These are phyloP conservation scores for Ophiognomonia clavigignenti-juglandacearum DNA, from an alignment of 2,329 filamentous ascomycete species.

Conservation along the genomic window DNA sequence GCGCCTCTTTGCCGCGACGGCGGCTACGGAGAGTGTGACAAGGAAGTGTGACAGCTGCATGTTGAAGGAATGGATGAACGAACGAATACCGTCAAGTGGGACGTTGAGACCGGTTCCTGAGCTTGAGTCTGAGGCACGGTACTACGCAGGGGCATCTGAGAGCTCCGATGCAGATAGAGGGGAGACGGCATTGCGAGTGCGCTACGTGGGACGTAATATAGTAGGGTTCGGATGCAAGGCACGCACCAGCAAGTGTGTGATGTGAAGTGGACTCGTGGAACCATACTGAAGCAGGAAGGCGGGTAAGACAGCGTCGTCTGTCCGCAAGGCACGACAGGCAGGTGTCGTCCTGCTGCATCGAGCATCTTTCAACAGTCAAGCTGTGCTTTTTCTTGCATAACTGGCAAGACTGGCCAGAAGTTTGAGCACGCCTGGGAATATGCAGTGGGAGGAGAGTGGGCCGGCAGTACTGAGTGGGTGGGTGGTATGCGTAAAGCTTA, in stretches of 20 bases:
- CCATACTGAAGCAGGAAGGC: conserved; percentile 2
- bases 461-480: no score
- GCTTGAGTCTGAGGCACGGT: neutral
- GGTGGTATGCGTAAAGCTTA: neutral
- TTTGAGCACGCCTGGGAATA: neutral
- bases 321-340: neutral
- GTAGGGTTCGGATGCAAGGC: neutral
- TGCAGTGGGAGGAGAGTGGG: neutral
- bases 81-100: neutral
- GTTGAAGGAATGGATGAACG: neutral
- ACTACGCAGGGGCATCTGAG: neutral
- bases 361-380: no score
- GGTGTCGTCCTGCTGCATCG: neutral
- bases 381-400: no score
- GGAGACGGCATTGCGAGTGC: neutral
- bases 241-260: neutral
- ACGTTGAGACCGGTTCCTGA: no score
- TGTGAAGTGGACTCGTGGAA: neutral
- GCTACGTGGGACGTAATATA: neutral
- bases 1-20: conserved; percentile 2
- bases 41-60: conserved; percentile 10
- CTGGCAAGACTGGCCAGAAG: neutral
- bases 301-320: neutral
- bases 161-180: neutral
- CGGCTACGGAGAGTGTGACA: conserved; percentile 4